Base-by-base conservation (phyloP, 2,329 filamentous ascomycete genomes). In the Purpureocillium takamizusanense region DNA sequence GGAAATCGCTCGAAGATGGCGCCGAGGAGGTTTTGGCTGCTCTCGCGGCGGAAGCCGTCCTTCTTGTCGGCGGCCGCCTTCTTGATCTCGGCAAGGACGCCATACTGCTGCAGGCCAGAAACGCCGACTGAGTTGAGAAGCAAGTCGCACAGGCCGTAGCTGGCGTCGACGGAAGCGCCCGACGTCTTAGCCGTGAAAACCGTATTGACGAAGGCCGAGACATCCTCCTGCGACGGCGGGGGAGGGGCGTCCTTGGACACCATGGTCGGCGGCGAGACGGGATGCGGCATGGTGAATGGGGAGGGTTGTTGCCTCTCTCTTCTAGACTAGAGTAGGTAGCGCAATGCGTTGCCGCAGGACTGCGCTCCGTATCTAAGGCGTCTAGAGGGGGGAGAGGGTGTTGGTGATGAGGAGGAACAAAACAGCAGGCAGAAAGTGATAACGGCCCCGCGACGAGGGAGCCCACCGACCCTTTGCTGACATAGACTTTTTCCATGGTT, bases 61-160 rank as follows among this genome's bases (percentile, higher is more conserved):
- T 98, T 98, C 79, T 97, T 98, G 67, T 97, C 88, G 51, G 72
- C 67, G 4, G 90, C 88, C 29, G 86, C 86, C 72, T 94, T 77
- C 56, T 70, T 75, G 45, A 78, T 47, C 56, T 76, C 72, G 51
- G 66, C 59, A 21, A 78, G 53, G 47, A 80, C 56, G 46, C 71
- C 72, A 53, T 77, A 78, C 35, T 65, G 51, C 29, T 61, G 52
- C 36, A 80, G 65, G 41, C 75, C 74, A 30, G 59, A 61, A 51
- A 67, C 69, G 46, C 74, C 74, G 43, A 75, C 66, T 30, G 67
- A 66, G 58, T 67, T 69, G 47, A 76, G 58, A 7, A 81, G 57
- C 17, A 77, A 54, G 50, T 78, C 70, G 63, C 75, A 79, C n/a
- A 81, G 67, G 14, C 62, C 69, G 49, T 81, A 79, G 50, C 69